Conservation (phyloP, 2,329 filamentous ascomycete species). For the Epichloe amarillans region DNA sequence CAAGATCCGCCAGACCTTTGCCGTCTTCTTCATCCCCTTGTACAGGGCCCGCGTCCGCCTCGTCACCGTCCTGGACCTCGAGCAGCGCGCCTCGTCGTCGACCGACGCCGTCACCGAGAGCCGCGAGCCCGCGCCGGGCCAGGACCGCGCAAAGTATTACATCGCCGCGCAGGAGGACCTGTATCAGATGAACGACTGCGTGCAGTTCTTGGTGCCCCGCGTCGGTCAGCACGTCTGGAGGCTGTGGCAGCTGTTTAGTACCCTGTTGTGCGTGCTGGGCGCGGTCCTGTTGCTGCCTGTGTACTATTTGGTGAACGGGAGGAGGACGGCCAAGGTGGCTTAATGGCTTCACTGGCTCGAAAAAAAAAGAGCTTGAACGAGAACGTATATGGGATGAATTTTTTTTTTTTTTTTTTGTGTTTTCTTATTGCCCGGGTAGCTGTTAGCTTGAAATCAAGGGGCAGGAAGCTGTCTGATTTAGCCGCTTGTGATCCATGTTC, state of each 20-base stretch:
- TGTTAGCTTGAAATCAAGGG: no score
- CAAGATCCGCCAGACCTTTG: slow-evolving; percentile 60
- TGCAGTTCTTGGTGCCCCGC: slow-evolving; percentile 56
- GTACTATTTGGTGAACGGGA: slow-evolving; percentile 19
- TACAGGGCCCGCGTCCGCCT: slow-evolving; percentile 55
- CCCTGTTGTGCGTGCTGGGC: slow-evolving; percentile 49
- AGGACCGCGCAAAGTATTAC: slow-evolving; percentile 40
- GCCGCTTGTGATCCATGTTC: no score
- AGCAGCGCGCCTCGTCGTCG: slow-evolving; percentile 21
- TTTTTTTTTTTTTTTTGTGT: no score
- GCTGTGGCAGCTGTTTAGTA: slow-evolving; percentile 49
- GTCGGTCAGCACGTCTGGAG: slow-evolving; percentile 41
- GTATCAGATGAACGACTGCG: slow-evolving; percentile 63
- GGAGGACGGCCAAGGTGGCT: slow-evolving; percentile 5
- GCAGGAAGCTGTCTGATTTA: no score
- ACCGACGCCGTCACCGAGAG: not conserved
- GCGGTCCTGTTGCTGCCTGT: slow-evolving; percentile 28
- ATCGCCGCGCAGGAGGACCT: slow-evolving; percentile 68
- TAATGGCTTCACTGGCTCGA: not conserved
- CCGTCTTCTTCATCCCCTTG: slow-evolving; percentile 65
- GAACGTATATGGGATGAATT: no score
- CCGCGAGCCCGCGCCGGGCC: slow-evolving; percentile 8
- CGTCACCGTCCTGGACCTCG: slow-evolving; percentile 53
- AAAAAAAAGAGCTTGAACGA: no score
- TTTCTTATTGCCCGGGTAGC: no score